Percentiles rank a stretch among this genome's conserved stretches.
Conservation (phyloP, 2,329 filamentous ascomycete species). For the Biscogniauxia marginata region DNA sequence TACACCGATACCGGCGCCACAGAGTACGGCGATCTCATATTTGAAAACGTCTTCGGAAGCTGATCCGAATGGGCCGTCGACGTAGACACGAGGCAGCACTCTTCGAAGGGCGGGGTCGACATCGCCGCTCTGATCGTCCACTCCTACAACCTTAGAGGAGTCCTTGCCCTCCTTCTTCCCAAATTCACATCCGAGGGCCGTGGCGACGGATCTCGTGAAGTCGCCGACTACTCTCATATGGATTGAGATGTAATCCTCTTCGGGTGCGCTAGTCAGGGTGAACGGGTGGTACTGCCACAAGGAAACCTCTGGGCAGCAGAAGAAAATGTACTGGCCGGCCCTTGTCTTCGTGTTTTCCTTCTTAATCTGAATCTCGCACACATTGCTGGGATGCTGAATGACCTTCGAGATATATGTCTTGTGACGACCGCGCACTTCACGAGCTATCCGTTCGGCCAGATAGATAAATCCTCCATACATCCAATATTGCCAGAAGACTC, state of each 20-base stretch:
- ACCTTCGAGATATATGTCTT: constrained; percentile 88
- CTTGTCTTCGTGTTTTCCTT: constrained; percentile 81
- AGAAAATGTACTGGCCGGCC: constrained; percentile 84
- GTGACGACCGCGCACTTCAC: constrained; percentile 76
- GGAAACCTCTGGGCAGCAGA: constrained; percentile 82
- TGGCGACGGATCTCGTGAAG: constrained; percentile 70
- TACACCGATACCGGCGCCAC: constrained; percentile 79
- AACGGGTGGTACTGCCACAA: constrained; percentile 90
- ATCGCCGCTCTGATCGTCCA: constrained; percentile 57
- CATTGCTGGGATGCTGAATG: constrained; percentile 84
- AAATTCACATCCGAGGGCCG: constrained; percentile 73
- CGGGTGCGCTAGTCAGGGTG: constrained; percentile 80
- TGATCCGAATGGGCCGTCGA: constrained; percentile 83
- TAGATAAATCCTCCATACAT: constrained; percentile 81
- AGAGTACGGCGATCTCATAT: constrained; percentile 77
- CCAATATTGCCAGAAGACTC: constrained; percentile 90
- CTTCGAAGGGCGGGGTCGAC: constrained; percentile 70
- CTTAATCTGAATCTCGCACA: constrained; percentile 90
- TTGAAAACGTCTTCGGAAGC: constrained; percentile 89
- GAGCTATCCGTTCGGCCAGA: constrained; percentile 73
- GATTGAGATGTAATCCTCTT: constrained; percentile 87
- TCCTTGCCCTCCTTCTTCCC: constrained; percentile 53
- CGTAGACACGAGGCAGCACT: constrained; percentile 75
- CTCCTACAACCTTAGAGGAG: constrained; percentile 66
- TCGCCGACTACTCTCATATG: constrained; percentile 82